Base-by-base conservation (phyloP, 1,284 basidiomycete species). In the Neolentinus lepideus region DNA sequence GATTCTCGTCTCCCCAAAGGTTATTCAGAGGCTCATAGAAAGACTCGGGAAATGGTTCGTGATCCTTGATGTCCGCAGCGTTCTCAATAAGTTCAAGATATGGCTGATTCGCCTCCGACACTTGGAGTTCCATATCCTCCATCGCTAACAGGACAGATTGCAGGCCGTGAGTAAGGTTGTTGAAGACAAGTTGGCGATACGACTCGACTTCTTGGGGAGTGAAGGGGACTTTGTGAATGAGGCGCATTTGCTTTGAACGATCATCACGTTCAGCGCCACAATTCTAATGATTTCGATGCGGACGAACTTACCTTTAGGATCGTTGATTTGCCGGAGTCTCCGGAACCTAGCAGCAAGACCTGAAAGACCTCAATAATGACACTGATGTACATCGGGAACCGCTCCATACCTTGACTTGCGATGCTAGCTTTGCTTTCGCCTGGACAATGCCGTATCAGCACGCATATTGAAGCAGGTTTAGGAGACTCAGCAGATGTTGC, bases 251-350 rank as follows among this genome's bases (percentile, higher is more conserved):
- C 85, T 90, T 57, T 12, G 66, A 35, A 16, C 21, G n/a, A 46
- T 31, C 10, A 46, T 55, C 31, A 51, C 10, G 52, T 43, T 19
- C 21, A n/a, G 1, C 11, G 29, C n/a, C 52, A 38, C 60, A n/a
- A 33, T 31, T 31, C 3, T 4, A 43, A n/a, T 21, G 6, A 43
- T 43, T 21, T n/a, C 16, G 21, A 27, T 21, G 50, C 24, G 10
- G n/a, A 10, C 22, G 29, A 3, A 31, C 12, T 62, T 56, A 88
- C 88, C 76, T 94, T 94, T 67, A 94, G 80, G 62, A 94, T 79
- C 3, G 94, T 97, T 11, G 90, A 93, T 72, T 98, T 98, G 47
- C 94, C 94, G 29, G 88, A 92, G 67, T 96, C 94, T 35, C 94
- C 94, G 46, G 94, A 94, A 35, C 94, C 94, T 27, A 97, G 79